These are phyloP conservation scores for Pythium periplocum DNA, from an alignment of 352 stramenopile genomes.

Conservation along the genomic window DNA sequence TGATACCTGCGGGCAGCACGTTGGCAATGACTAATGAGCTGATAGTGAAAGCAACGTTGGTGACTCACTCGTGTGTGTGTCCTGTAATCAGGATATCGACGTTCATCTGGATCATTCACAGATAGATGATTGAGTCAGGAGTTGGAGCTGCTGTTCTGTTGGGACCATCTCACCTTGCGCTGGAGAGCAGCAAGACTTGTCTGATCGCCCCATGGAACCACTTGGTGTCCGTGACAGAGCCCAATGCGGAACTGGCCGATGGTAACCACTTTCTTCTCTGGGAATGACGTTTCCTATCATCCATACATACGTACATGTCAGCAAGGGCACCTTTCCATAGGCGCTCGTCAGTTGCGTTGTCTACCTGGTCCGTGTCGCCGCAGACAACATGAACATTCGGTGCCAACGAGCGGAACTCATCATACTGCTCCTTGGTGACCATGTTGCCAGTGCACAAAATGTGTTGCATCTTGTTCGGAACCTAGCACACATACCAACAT, in stretches of 20 bases:
- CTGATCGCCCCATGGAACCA: constrained; percentile 89
- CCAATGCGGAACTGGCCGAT: constrained; percentile 97
- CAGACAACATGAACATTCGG: constrained; percentile 95
- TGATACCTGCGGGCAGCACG: constrained; percentile 45
- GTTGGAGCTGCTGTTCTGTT: neutral
- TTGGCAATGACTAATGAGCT: neutral
- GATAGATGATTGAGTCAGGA: neutral
- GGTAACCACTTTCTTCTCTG: constrained; percentile 93
- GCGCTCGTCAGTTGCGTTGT: no score
- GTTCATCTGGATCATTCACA: constrained; percentile 73
- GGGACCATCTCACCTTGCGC: constrained; percentile 51
- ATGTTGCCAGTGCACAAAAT: constrained; percentile 98
- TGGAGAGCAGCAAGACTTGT: constrained; percentile 85
- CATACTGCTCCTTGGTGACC: constrained; percentile 92
- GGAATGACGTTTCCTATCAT: constrained; percentile 72
- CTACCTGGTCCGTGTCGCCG: constrained; percentile 93
- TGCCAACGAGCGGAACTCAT: constrained; percentile 93
- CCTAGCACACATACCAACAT: constrained; percentile 24
- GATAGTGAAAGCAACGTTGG: neutral
- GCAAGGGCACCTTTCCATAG: no score
- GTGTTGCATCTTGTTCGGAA: constrained; percentile 98
- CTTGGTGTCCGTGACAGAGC: constrained; percentile 96
- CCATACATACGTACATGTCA: no score
- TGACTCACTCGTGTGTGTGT: constrained; percentile 89
- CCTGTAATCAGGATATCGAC: constrained; percentile 97